Evolutionary conservation across 2,329 filamentous ascomycete genomes (phyloP), one percentile per base, ranked within the genome.

Genomic region (Arthrobotrys sphaeroides): DNA sequence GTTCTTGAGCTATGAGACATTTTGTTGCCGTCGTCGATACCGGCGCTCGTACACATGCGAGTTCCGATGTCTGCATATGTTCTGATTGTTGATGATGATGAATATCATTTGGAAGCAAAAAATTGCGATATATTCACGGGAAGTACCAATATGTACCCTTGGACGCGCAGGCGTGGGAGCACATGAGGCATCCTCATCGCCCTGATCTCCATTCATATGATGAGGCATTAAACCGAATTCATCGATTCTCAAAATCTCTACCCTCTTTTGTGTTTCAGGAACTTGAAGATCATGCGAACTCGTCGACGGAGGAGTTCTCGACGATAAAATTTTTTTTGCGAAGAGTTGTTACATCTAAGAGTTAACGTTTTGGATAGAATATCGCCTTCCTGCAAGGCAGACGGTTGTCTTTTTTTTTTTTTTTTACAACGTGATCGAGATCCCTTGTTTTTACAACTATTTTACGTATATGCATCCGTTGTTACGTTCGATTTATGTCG

Each of bases 141-240:
- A 74, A 22, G 70, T 74, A 74, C 70, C 55, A 42, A 13, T 9
- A 68, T 26, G 70, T 74, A 74, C 70, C 59, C 59, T 51, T 40
- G 26, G 18, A 38, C n/a, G 47, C 13, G 20, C 22, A 16, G 38
- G n/a, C 26, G n/a, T 49, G 59, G 36, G 43, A 49, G 45, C 28
- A 57, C 51, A 36, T 47, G 55, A 26, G 68, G 43, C 22, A 49
- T 62, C 61, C 69, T 43, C 18, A 10, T 28, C 20, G 26, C 26
- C 49, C 33, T 24, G 69, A 67, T 66, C 61, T 53, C 40, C 31
- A 26, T 55, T 66, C 61, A 67, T 67, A 53, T 62, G 62, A 74
- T 74, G 70, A 74, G 70, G 70, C 70, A 74, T 74, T 74, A 67
- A 62, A 70, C 55, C 24, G n/a, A 31, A 16, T 65, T 12, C 24